Evolutionary conservation across 345 rosid genomes (phyloP), one percentile per base, ranked within the genome.

Genomic region (Lumnitzera racemosa): DNA sequence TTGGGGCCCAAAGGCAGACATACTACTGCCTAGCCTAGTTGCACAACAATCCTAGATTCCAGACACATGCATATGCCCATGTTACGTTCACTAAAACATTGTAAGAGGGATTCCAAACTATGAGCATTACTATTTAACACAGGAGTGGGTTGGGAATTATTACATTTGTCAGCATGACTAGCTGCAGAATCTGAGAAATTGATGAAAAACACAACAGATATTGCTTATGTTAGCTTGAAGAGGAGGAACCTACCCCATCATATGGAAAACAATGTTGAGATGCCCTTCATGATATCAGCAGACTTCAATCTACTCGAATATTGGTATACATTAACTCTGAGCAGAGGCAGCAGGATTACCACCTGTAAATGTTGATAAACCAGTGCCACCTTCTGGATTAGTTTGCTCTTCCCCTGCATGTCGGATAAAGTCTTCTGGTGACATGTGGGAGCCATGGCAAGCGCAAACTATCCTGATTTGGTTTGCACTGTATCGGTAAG

Each of bases 391-490:
- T 15, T 88, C 95, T 0, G 83, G 80, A 62, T 72, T 71, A 25
- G 66, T 70, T 55, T 70, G 68, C 69, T 84, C 95, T 47, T 88
- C 95, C 13, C 80, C 86, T 52, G 99, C 99, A 46, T 94, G 99
- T 53, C 80, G 70, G 25, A 88, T 84, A 78, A 94, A 94, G 73
- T 94, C 99, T 71, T 94, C 97, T 0, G 95, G 97, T 31, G 85
- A 79, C 97, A 90, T 77, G 64, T 94, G 99, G 4, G 67, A 59
- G 60, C 99, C 82, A n/a, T 94, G 99, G 66, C 99, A 94, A 68
- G 97, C 99, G 24, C 99, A 94, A 13, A 94, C 99, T 10, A 94
- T 90, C 74, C 71, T 80, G 59, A 94, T 81, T 72, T 83, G 96
- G 75, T 78, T 84, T 12, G 83, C 64, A 10, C 78, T 87, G 83